A percentile compares a stretch with the other conserved stretches of the same genome.
Conservation (phyloP, 129 eudicot species). For the Arctium minus region DNA sequence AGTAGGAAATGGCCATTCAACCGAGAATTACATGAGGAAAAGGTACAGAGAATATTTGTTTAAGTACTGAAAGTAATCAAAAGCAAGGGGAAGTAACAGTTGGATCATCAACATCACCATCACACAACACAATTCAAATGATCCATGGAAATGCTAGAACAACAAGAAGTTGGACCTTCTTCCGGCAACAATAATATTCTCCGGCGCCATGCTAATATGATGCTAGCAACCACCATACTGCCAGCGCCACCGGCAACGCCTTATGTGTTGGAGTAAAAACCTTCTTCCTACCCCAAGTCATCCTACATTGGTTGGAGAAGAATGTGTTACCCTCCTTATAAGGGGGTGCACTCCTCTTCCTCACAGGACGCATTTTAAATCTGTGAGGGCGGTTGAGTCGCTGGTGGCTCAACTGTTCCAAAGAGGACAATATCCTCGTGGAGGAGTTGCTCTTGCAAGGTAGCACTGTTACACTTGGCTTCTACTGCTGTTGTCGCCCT, state of each 20-base stretch:
- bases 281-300: too few relatives aligned
- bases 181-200: conserved; percentile 24
- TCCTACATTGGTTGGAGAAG: too few relatives aligned
- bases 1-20: conserved; percentile 29
- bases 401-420: too few relatives aligned
- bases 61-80: conserved; percentile 45
- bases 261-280: neutral
- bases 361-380: too few relatives aligned
- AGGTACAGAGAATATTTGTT: conserved; percentile 74
- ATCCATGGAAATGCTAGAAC: conserved; percentile 27
- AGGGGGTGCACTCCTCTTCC: too few relatives aligned
- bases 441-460: too few relatives aligned
- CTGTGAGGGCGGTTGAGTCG: too few relatives aligned
- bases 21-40: conserved; percentile 52
- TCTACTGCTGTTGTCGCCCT: too few relatives aligned
- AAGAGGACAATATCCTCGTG: too few relatives aligned
- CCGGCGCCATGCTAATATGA: conserved; percentile 39
- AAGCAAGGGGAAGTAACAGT: conserved; percentile 28
- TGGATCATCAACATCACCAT: conserved; percentile 50
- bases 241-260: conserved; percentile 56
- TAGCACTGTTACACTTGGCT: too few relatives aligned
- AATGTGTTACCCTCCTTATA: too few relatives aligned
- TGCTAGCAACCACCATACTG: conserved; percentile 66
- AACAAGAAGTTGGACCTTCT: conserved; percentile 44
- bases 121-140: conserved; percentile 53